Percentiles rank a stretch among this genome's conserved stretches.
Conservation (phyloP, 192 early-diverging fungal species). For the Phlyctochytrium planicorne region DNA sequence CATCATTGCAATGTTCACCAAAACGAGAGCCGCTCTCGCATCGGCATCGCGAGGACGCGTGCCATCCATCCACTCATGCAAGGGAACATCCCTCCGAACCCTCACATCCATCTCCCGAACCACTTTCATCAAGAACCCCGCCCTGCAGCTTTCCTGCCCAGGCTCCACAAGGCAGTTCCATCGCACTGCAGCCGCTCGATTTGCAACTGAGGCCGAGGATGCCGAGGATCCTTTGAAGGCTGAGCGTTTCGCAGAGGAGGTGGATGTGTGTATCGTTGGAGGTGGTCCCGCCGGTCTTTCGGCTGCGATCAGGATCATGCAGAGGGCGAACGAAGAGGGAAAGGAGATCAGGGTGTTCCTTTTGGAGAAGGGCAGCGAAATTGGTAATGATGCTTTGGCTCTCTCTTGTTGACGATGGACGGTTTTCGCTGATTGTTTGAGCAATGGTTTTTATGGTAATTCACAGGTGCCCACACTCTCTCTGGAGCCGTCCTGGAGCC, state of each 20-base stretch:
- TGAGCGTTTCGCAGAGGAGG: conserved; percentile 71
- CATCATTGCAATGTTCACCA: no score
- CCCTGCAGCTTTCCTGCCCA: no score
- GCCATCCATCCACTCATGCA: no score
- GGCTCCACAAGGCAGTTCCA: no score
- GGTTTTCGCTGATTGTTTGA: neutral
- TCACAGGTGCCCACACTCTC: conserved; percentile 82
- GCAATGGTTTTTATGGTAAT: neutral
- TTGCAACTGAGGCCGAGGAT: neutral
- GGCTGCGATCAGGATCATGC: conserved; percentile 94
- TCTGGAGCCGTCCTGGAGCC: conserved; percentile 95
- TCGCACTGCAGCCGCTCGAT: no score
- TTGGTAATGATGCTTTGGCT: conserved; percentile 70
- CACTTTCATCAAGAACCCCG: no score
- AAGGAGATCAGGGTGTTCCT: conserved; percentile 88
- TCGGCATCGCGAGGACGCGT: no score
- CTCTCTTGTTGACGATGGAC: neutral
- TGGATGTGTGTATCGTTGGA: conserved; percentile 95
- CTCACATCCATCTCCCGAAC: no score
- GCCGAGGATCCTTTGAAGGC: conserved; percentile 32
- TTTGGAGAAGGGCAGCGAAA: conserved; percentile 91
- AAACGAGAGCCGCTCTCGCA: no score
- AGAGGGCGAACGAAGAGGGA: conserved; percentile 77
- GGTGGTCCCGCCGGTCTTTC: conserved; percentile 90
- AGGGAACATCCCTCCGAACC: no score